phyloP scores from a whole-genome alignment of 2,329 filamentous ascomycete genomes.

The Ceratocystis smalleyi region DNA sequence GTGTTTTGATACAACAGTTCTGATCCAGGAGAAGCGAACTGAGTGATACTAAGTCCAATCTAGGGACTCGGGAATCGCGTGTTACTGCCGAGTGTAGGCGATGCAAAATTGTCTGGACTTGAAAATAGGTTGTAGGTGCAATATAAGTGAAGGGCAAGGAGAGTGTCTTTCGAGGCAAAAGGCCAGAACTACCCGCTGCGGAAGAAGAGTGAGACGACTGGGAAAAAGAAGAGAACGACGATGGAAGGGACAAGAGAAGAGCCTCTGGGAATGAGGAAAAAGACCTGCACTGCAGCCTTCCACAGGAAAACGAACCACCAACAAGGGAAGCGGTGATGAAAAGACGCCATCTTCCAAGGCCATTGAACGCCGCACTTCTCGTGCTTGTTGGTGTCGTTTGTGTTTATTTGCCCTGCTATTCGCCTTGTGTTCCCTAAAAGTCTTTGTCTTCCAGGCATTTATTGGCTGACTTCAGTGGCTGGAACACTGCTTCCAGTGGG shows the following conservation, averaged over 20 bases:
- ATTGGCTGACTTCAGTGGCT: neutral
- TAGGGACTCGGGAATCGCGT: conserved; percentile 11
- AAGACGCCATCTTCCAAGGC: neutral
- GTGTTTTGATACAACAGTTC: conserved; percentile 7
- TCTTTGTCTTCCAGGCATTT: neutral
- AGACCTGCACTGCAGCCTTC: neutral
- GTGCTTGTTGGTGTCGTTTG: neutral
- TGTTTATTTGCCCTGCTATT: neutral
- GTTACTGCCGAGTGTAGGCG: conserved; percentile 10
- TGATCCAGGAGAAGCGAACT: conserved; percentile 12
- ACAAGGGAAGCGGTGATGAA: neutral
- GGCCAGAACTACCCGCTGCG: too few species aligned
- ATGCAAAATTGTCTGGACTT: neutral
- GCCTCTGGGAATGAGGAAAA: neutral
- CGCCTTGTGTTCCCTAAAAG: neutral
- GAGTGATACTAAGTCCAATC: conserved; percentile 13
- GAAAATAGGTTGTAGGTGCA: neutral
- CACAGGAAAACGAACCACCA: neutral
- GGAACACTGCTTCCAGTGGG: neutral
- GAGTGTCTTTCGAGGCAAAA: neutral
- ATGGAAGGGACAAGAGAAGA: neutral
- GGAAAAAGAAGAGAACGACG: neutral
- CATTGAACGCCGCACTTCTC: neutral
- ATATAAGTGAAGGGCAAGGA: neutral
- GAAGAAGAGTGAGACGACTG: neutral